Conservation (phyloP, 768 basidiomycete species). For the Russula emetica region DNA sequence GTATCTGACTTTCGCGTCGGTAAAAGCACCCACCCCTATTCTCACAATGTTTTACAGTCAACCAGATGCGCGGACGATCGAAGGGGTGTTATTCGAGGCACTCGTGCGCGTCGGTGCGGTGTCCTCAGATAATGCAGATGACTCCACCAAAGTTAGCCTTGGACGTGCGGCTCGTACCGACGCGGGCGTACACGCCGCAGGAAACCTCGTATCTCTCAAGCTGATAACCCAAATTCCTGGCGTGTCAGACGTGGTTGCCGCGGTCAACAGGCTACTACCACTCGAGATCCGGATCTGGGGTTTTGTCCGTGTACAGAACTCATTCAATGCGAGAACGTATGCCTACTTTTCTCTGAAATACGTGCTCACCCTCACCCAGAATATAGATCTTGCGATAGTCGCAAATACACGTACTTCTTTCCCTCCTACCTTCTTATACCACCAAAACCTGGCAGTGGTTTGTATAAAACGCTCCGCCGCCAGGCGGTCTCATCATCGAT, state of each 20-base stretch:
- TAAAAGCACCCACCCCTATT: not conserved
- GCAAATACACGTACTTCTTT: constrained; percentile 97
- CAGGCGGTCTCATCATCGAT: constrained; percentile 33
- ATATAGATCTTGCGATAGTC: constrained; percentile 80
- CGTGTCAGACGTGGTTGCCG: constrained; percentile 60
- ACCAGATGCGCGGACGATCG: constrained; percentile 74
- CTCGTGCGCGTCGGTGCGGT: constrained; percentile 88
- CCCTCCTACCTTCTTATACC: constrained; percentile 91
- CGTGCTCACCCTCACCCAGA: constrained; percentile 7
- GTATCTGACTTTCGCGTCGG: constrained; percentile 33
- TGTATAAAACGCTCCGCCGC: constrained; percentile 45
- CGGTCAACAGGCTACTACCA: constrained; percentile 85
- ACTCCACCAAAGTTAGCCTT: constrained; percentile 85
- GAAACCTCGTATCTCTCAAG: constrained; percentile 90
- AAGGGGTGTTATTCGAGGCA: constrained; percentile 83
- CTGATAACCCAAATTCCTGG: constrained; percentile 77
- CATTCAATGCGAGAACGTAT: constrained; percentile 75
- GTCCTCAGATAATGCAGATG: constrained; percentile 89
- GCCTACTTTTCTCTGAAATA: constrained; percentile 24
- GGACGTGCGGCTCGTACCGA: constrained; percentile 92
- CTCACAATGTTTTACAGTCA: constrained; percentile 45
- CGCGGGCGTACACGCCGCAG: constrained; percentile 95
- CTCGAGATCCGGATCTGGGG: constrained; percentile 92
- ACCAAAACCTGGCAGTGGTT: constrained; percentile 70
- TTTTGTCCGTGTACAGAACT: constrained; percentile 72